Conservation (phyloP, 768 basidiomycete species). For the Asterophora lycoperdoides region DNA sequence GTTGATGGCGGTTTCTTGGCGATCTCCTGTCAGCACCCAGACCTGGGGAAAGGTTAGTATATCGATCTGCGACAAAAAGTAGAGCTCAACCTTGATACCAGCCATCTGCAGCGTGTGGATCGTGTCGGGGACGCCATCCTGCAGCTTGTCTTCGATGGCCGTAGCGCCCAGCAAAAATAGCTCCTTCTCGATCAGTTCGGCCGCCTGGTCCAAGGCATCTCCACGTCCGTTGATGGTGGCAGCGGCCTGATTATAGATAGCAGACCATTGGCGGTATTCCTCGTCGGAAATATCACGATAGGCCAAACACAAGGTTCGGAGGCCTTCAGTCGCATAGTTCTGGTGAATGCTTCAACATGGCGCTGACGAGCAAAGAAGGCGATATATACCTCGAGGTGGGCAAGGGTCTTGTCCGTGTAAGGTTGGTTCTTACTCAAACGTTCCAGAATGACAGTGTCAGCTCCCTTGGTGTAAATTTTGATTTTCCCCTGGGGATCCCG, state of each 20-base stretch:
- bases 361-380: not conserved
- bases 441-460: constrained; percentile 96
- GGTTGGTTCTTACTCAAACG: constrained; percentile 82
- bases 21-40: constrained; percentile 97
- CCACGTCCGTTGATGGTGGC: constrained; percentile 93
- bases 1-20: constrained; percentile 99
- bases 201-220: constrained; percentile 91
- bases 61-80: not conserved
- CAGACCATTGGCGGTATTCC: constrained; percentile 87
- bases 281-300: constrained; percentile 88
- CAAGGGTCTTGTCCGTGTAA: constrained; percentile 80
- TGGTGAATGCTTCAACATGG: constrained; percentile 23
- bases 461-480: constrained; percentile 95
- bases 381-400: constrained; percentile 78
- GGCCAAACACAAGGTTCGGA: constrained; percentile 94
- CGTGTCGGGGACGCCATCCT: constrained; percentile 97
- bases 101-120: constrained; percentile 98
- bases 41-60: constrained; percentile 44
- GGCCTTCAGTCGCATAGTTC: constrained; percentile 97
- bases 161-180: constrained; percentile 92
- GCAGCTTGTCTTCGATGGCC: constrained; percentile 97
- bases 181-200: constrained; percentile 95
- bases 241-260: constrained; percentile 88
- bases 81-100: constrained; percentile 77
- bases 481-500: constrained; percentile 85